Evolutionary conservation across 1,284 basidiomycete species (phyloP).

Genomic region (Naganishia sp.): DNA sequence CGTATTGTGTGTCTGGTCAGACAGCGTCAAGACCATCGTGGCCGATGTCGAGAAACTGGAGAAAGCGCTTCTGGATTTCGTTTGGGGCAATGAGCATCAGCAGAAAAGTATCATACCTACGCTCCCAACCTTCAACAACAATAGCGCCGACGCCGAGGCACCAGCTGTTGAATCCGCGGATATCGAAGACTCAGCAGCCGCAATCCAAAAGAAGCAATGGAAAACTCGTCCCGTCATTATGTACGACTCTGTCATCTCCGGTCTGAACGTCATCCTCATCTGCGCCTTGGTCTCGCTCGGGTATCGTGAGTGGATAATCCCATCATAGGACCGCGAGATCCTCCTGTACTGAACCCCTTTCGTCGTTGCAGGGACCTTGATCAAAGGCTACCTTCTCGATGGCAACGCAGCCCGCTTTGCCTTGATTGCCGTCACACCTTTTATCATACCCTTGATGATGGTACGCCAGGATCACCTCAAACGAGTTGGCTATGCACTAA

Average conservation of each 20-base stretch:
- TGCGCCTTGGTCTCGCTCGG: background rate
- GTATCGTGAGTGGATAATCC: background rate
- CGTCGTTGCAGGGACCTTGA: conserved; percentile 51
- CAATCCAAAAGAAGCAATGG: conserved; percentile 35
- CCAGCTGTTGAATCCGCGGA: conserved; percentile 5
- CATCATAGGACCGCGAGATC: background rate
- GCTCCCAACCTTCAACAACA: conserved; percentile 7
- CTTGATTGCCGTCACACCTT: conserved; percentile 54
- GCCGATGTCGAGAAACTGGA: conserved; percentile 65
- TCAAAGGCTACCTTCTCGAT: conserved; percentile 59
- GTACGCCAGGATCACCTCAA: conserved; percentile 36
- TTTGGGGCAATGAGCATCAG: conserved; percentile 60
- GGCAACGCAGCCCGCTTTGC: conserved; percentile 57
- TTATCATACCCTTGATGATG: conserved; percentile 57
- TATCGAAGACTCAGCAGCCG: conserved; percentile 36
- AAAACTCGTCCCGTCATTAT: conserved; percentile 33
- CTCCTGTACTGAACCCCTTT: background rate
- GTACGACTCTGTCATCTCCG: background rate
- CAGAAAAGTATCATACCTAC: conserved; percentile 25
- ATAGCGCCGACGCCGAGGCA: conserved; percentile 1
- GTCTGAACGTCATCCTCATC: conserved; percentile 5
- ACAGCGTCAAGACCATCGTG: conserved; percentile 69
- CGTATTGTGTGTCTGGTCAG: conserved; percentile 73
- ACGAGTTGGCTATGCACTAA: background rate
- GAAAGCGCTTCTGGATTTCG: conserved; percentile 74